Base-by-base conservation (phyloP, 2,329 filamentous ascomycete genomes). In the Rhynchosporium secalis region DNA sequence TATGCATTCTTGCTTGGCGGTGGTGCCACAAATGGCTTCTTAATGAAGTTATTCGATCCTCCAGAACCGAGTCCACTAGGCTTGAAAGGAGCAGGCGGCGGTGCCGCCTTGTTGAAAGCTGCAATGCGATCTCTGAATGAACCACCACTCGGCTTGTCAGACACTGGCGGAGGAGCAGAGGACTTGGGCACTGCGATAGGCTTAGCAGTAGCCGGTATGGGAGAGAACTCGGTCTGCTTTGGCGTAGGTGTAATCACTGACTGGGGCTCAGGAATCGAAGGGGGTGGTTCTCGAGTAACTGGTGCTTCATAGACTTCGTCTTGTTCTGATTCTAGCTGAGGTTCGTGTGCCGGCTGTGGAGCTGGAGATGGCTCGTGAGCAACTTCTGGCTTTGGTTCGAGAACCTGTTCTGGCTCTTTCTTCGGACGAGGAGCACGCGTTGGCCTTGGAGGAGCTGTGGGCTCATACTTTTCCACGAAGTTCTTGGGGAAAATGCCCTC, bases 391-490 rank as follows among this genome's bases (percentile, higher is more conserved):
- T 73, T 68, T 61, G 78, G 71, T 33, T 75, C 71, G 28, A 73
- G 71, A 58, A 75, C 67, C 65, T 72, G 69, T 38, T 76, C 73
- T 45, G 73, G 64, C 20, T 75, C 64, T 74, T 86, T 90, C 79
- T 89, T 93, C 58, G 83, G 78, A 68, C 91, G 87, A 62, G 76
- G 78, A 15, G 85, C 81, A 72, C 95, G 87, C 66, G 85, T 83
- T 62, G 95, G 95, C 63, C 95, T 87, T 64, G 93, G 92, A 64
- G 95, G 95, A 66, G 94, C 89, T 61, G 87, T 89, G 43, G 95
- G 95, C 76, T 98, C 94, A 77, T 92, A 96, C 78, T 89, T 92
- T 77, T 99, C 95, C 73, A 99, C 95, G 75, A 99, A 99, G 78
- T 98, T 99, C 75, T 90, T 89, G 57, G 92, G 94, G 76, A 97